Percentiles rank a stretch among this genome's conserved stretches.
Conservation (phyloP, 768 basidiomycete genomes). For the Lactifluus piperatus region DNA sequence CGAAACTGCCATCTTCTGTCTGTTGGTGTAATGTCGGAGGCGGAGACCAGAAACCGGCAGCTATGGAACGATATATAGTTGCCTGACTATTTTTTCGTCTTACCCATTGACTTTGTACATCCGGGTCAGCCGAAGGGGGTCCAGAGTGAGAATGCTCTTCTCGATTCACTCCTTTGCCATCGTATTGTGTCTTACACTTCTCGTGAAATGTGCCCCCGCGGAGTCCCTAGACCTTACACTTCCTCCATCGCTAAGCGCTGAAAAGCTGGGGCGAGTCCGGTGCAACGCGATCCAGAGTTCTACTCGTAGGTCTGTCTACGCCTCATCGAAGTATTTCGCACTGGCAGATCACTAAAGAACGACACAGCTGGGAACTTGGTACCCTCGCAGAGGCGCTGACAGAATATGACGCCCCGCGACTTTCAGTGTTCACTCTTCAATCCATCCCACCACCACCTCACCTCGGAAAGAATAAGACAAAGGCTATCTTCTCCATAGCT, state of each 20-base stretch:
- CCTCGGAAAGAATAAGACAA: constrained; percentile 26
- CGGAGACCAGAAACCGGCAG: neutral
- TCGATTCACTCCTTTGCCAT: neutral
- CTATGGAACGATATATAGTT: neutral
- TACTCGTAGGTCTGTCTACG: constrained; percentile 4
- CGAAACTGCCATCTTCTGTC: too few species aligned
- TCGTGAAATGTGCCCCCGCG: neutral
- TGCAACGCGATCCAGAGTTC: constrained; percentile 7
- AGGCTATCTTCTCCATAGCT: constrained; percentile 37
- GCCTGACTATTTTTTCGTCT: neutral
- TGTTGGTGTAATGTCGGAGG: too few species aligned
- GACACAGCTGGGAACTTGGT: constrained; percentile 49
- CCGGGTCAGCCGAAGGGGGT: neutral
- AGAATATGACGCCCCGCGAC: constrained; percentile 39
- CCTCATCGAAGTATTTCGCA: neutral
- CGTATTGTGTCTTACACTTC: neutral
- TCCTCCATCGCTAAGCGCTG: neutral
- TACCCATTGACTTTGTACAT: neutral
- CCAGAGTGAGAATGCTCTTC: neutral
- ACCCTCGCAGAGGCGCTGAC: constrained; percentile 46
- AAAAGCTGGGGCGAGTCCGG: neutral
- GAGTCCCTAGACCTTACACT: neutral
- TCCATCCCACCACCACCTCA: constrained; percentile 35
- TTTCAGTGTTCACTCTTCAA: constrained; percentile 40
- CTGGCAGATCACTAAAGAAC: neutral